Evolutionary conservation across 2,329 filamentous ascomycete genomes (phyloP).

Genomic region (Aaosphaeria pasadenensis): DNA sequence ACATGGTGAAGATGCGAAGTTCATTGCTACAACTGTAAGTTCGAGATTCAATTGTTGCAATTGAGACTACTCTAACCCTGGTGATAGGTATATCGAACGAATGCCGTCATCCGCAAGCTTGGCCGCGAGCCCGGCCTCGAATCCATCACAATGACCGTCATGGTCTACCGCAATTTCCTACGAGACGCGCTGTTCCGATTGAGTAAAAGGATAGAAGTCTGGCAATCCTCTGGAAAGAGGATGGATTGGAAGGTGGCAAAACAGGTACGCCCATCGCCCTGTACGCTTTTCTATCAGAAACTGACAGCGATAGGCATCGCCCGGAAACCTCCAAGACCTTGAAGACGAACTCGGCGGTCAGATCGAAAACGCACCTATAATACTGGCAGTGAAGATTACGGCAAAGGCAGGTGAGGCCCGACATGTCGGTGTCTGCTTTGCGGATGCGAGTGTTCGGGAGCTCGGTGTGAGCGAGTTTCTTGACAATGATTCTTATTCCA

Average conservation of each 20-base stretch:
- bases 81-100: slow-evolving; percentile 86
- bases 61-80: background rate
- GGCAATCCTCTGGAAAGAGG: slow-evolving; percentile 67
- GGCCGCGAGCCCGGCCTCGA: slow-evolving; percentile 81
- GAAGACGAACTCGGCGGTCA: slow-evolving; percentile 90
- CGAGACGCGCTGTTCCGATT: slow-evolving; percentile 90
- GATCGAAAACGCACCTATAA: slow-evolving; percentile 87
- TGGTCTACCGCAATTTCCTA: slow-evolving; percentile 92
- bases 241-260: slow-evolving; percentile 93
- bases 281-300: too few relatives aligned
- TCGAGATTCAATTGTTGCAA: background rate
- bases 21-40: slow-evolving; percentile 72
- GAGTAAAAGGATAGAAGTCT: slow-evolving; percentile 89
- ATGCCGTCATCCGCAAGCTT: slow-evolving; percentile 86
- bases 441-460: slow-evolving; percentile 93
- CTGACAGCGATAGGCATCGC: slow-evolving; percentile 64
- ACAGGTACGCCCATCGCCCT: slow-evolving; percentile 57
- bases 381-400: slow-evolving; percentile 89
- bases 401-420: slow-evolving; percentile 83
- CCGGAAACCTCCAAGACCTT: slow-evolving; percentile 93
- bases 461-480: slow-evolving; percentile 95
- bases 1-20: slow-evolving; percentile 80
- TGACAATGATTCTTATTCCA: slow-evolving; percentile 98
- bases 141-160: slow-evolving; percentile 93
- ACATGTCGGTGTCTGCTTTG: slow-evolving; percentile 92